Conservation (phyloP, 169 alveolate genomes). For the Eimeria mitis region DNA sequence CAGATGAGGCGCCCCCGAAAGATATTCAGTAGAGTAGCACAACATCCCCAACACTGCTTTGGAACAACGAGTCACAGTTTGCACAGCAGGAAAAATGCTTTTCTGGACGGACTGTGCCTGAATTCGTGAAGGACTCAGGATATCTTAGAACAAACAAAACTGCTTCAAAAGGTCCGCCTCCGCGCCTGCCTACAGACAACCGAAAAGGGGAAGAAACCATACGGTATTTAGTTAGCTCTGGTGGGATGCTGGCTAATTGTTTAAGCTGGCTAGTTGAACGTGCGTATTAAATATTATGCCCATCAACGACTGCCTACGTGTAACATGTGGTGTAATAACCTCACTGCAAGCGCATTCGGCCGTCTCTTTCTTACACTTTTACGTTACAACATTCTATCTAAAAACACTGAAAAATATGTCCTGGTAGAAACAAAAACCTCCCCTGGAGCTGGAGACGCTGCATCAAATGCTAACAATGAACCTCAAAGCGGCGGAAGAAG, state of each 20-base stretch:
- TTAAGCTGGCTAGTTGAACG: background rate
- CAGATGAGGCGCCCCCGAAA: background rate
- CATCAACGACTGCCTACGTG: background rate
- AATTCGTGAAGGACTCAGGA: conserved; percentile 34
- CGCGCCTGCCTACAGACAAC: background rate
- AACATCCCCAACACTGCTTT: background rate
- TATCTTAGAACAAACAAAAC: conserved; percentile 41
- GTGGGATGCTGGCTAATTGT: background rate
- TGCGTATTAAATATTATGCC: background rate
- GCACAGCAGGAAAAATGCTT: background rate
- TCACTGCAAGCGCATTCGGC: background rate
- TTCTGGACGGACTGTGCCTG: background rate
- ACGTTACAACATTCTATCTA: background rate
- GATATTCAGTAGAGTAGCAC: background rate
- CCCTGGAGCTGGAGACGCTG: conserved; percentile 48
- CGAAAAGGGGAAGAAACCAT: background rate
- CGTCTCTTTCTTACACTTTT: background rate
- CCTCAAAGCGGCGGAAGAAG: conserved; percentile 66
- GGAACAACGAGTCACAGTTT: background rate
- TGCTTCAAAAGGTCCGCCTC: conserved; percentile 57
- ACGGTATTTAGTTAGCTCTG: background rate
- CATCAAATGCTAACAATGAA: conserved; percentile 59
- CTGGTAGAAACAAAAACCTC: conserved; percentile 52
- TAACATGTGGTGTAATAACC: background rate
- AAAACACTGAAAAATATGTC: background rate